phyloP scores from a whole-genome alignment of 768 basidiomycete genomes.

The Nidula microcarpa region DNA sequence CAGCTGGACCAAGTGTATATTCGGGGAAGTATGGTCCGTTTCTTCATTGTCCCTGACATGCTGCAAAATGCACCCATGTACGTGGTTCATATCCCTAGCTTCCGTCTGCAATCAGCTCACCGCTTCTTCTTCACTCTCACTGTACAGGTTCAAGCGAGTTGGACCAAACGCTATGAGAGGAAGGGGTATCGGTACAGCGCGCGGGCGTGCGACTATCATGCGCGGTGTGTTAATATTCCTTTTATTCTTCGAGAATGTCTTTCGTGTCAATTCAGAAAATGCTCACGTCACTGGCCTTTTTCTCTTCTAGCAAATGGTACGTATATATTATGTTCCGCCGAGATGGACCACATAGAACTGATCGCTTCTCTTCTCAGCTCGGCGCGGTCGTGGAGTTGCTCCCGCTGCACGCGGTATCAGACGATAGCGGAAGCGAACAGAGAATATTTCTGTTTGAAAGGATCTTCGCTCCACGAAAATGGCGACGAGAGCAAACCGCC shows the following conservation, averaged over 20 bases:
- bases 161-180: slow-evolving; percentile 99
- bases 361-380: slow-evolving; percentile 45
- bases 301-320: slow-evolving; percentile 69
- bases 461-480: neutral
- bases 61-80: slow-evolving; percentile 98
- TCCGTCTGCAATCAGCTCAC: neutral
- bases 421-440: slow-evolving; percentile 38
- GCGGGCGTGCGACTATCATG: slow-evolving; percentile 98
- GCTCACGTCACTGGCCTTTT: slow-evolving; percentile 7
- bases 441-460: neutral
- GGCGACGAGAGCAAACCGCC: neutral
- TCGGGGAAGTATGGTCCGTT: slow-evolving; percentile 95
- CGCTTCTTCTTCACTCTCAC: slow-evolving; percentile 6
- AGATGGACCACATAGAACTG: neutral
- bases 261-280: neutral
- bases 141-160: slow-evolving; percentile 92
- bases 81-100: slow-evolving; percentile 23
- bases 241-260: slow-evolving; percentile 1
- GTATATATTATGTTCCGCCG: slow-evolving; percentile 8
- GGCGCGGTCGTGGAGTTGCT: slow-evolving; percentile 80
- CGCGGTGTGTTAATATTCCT: slow-evolving; percentile 59
- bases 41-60: slow-evolving; percentile 99
- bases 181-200: slow-evolving; percentile 97
- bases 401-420: slow-evolving; percentile 77
- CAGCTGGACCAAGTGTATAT: slow-evolving; percentile 99